A percentile compares a stretch with the other conserved stretches of the same genome.
These are phyloP conservation scores for Wickerhamiella vanderwaltii DNA, from an alignment of 805 yeast species.

Conservation along the genomic window DNA sequence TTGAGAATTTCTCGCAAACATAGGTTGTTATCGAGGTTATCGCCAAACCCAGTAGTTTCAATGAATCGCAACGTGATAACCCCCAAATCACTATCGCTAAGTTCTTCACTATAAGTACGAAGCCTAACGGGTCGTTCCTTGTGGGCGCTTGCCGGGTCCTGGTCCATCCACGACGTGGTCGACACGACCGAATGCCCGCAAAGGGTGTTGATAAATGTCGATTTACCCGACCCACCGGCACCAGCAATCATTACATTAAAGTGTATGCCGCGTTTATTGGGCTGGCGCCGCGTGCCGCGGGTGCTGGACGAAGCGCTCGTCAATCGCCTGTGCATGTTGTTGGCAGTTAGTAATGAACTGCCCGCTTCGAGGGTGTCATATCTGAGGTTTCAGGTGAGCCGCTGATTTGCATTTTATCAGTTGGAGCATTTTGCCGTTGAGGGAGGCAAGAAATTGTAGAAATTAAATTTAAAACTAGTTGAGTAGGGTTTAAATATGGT, in stretches of 20 bases:
- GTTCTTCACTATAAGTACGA: conserved; percentile 22
- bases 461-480: no score
- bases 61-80: conserved; percentile 39
- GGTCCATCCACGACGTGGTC: conserved; percentile 20
- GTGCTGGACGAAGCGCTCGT: conserved; percentile 11
- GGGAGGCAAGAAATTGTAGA: no score
- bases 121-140: conserved; percentile 22
- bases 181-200: conserved; percentile 70
- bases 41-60: conserved; percentile 71
- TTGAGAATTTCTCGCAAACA: conserved; percentile 40
- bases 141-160: conserved; percentile 22
- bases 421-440: no score
- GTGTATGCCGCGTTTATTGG: conserved; percentile 59
- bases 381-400: no score
- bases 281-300: conserved; percentile 7
- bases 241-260: conserved; percentile 83
- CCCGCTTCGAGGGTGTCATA: no score
- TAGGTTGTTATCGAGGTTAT: conserved; percentile 50
- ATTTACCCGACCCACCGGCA: conserved; percentile 78
- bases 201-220: conserved; percentile 82
- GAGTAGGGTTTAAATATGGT: no score
- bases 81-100: conserved; percentile 20
- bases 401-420: no score
- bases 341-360: no score
- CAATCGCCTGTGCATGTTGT: conserved; percentile 10